Percentiles rank a stretch among this genome's conserved stretches.
These are phyloP conservation scores for Salix koriyanagi DNA, from an alignment of 345 rosid genomes.

Conservation along the genomic window DNA sequence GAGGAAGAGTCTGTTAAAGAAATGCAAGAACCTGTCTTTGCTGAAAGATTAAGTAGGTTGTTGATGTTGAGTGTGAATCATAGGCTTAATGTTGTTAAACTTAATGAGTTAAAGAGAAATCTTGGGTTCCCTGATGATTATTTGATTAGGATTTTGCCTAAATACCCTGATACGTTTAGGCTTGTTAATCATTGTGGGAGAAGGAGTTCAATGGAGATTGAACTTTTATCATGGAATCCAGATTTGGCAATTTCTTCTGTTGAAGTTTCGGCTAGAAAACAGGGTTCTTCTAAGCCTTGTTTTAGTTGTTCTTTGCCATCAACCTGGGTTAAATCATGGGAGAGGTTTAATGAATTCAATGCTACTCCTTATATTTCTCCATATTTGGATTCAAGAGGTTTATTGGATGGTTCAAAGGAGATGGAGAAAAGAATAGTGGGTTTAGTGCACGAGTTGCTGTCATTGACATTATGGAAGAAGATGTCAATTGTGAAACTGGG, in stretches of 20 bases:
- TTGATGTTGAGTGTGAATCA: conserved; percentile 79
- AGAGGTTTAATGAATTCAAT: conserved; percentile 71
- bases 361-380: conserved; percentile 73
- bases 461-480: conserved; percentile 81
- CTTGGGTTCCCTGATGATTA: conserved; percentile 88
- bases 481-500: conserved; percentile 66
- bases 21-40: conserved; percentile 53
- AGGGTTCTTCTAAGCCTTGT: conserved; percentile 48
- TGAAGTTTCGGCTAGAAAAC: conserved; percentile 53
- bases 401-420: conserved; percentile 58
- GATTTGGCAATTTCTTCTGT: conserved; percentile 65
- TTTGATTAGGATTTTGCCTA: conserved; percentile 64
- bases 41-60: conserved; percentile 59
- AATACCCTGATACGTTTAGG: conserved; percentile 53
- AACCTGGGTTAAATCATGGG: conserved; percentile 70
- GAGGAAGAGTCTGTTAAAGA: conserved; percentile 76
- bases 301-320: conserved; percentile 65
- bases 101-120: conserved; percentile 63
- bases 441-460: conserved; percentile 73
- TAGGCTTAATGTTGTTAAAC: conserved; percentile 65
- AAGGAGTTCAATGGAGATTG: conserved; percentile 90
- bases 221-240: conserved; percentile 68
- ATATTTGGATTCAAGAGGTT: conserved; percentile 36
- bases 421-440: conserved; percentile 74
- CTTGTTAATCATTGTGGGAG: conserved; percentile 67